phyloP scores from a whole-genome alignment of 345 rosid species.

The Turnera subulata region DNA sequence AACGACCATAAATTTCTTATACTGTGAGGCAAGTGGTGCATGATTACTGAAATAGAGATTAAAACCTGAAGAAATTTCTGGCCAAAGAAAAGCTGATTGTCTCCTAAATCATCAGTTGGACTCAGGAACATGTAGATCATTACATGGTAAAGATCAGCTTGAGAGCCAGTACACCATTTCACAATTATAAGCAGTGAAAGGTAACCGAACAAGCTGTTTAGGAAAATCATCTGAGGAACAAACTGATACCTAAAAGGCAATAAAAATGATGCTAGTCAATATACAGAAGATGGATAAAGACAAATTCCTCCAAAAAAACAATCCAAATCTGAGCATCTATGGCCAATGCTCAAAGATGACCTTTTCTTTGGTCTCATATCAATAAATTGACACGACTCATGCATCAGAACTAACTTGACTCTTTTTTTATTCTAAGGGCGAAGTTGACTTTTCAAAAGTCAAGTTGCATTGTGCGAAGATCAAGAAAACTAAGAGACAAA shows the following conservation, averaged over 20 bases:
- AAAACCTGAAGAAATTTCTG: constrained; percentile 36
- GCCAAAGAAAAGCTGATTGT: constrained; percentile 74
- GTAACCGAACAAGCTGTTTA: constrained; percentile 91
- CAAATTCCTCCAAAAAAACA: too few relatives aligned
- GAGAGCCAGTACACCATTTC: constrained; percentile 91
- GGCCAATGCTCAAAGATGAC: too few relatives aligned
- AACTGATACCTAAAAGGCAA: constrained; percentile 67
- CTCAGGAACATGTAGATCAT: constrained; percentile 98
- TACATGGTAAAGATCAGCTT: constrained; percentile 87
- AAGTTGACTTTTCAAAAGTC: too few relatives aligned
- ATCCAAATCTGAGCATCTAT: too few relatives aligned
- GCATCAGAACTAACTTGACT: too few relatives aligned
- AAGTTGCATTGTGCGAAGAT: too few relatives aligned
- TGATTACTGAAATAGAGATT: constrained; percentile 3
- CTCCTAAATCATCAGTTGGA: constrained; percentile 88
- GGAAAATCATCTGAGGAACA: constrained; percentile 89
- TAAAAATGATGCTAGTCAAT: too few relatives aligned
- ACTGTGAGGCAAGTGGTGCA: constrained; percentile 1
- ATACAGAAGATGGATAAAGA: too few relatives aligned
- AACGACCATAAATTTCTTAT: background rate
- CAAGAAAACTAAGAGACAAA: too few relatives aligned
- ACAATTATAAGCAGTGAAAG: constrained; percentile 76
- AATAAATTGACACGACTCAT: too few relatives aligned
- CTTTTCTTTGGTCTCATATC: too few relatives aligned
- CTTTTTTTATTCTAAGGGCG: too few relatives aligned